A percentile compares a stretch with the other conserved stretches of the same genome.
These are phyloP conservation scores for Termitomyces sp. DNA, from an alignment of 768 basidiomycete genomes.

Conservation along the genomic window DNA sequence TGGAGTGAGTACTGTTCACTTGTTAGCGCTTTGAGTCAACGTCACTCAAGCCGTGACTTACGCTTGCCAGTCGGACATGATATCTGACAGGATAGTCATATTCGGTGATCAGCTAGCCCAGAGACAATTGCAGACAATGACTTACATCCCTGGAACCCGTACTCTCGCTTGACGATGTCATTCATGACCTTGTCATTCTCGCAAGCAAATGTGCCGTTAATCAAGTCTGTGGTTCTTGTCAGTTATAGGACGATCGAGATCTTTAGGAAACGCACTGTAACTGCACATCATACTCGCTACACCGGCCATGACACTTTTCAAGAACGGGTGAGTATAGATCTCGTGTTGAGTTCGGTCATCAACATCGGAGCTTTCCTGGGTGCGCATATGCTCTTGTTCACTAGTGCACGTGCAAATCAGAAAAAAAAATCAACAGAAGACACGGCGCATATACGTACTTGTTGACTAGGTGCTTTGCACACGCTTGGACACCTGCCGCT, in stretches of 20 bases:
- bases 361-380: constrained; percentile 58
- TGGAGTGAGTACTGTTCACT: constrained; percentile 48
- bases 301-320: constrained; percentile 72
- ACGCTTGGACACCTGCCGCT: constrained; percentile 75
- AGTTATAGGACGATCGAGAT: background rate
- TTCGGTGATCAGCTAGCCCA: background rate
- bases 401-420: constrained; percentile 27
- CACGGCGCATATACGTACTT: constrained; percentile 44
- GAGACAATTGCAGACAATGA: constrained; percentile 2
- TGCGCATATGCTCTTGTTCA: constrained; percentile 68
- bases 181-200: constrained; percentile 72
- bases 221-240: constrained; percentile 44
- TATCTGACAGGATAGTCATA: constrained; percentile 30
- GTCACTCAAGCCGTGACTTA: constrained; percentile 22
- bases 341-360: constrained; percentile 82
- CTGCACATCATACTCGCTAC: constrained; percentile 76
- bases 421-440: background rate
- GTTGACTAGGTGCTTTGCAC: constrained; percentile 80
- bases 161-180: constrained; percentile 72
- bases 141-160: constrained; percentile 74
- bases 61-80: constrained; percentile 79
- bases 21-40: background rate
- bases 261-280: constrained; percentile 48
- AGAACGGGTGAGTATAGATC: constrained; percentile 69
- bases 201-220: constrained; percentile 75